phyloP scores from a whole-genome alignment of 1,284 basidiomycete genomes.

The Schizophyllum commune region DNA sequence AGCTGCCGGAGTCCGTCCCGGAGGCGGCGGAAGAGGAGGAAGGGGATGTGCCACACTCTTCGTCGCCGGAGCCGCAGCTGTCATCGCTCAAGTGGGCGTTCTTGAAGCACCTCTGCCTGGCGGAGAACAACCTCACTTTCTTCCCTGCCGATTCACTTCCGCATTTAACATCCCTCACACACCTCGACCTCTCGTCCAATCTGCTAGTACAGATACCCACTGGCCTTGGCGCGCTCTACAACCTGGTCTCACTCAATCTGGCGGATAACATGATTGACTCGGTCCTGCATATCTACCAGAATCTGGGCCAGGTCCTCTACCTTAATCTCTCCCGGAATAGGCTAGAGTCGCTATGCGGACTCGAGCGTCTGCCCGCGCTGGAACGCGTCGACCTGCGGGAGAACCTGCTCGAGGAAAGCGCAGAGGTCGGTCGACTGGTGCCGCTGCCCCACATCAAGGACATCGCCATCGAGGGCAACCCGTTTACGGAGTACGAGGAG shows the following conservation, averaged over 20 bases:
- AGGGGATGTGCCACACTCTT: slow-evolving; percentile 16
- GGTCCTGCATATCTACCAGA: slow-evolving; percentile 79
- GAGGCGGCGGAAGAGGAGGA: slow-evolving; percentile 43
- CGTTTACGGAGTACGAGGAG: slow-evolving; percentile 64
- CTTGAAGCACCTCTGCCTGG: slow-evolving; percentile 70
- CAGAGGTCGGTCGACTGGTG: slow-evolving; percentile 82
- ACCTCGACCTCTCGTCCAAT: slow-evolving; percentile 87
- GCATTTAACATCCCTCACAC: slow-evolving; percentile 68
- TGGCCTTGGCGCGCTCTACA: slow-evolving; percentile 66
- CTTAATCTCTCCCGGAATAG: slow-evolving; percentile 83
- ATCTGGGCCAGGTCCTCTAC: slow-evolving; percentile 69
- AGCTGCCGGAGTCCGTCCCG: slow-evolving; percentile 50
- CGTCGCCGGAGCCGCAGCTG: slow-evolving; percentile 32
- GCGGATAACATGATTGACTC: slow-evolving; percentile 96
- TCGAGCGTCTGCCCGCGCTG: slow-evolving; percentile 81
- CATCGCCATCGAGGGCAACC: slow-evolving; percentile 79
- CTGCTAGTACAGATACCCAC: slow-evolving; percentile 82
- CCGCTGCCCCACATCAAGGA: slow-evolving; percentile 70
- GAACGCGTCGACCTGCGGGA: slow-evolving; percentile 82
- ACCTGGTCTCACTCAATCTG: slow-evolving; percentile 82
- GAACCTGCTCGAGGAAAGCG: slow-evolving; percentile 77
- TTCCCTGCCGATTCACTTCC: slow-evolving; percentile 68
- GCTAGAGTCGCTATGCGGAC: slow-evolving; percentile 87
- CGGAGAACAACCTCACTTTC: slow-evolving; percentile 81
- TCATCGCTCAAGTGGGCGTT: slow-evolving; percentile 72